Conservation (phyloP, 2,329 filamentous ascomycete genomes). For the Epichloe sylvatica region DNA sequence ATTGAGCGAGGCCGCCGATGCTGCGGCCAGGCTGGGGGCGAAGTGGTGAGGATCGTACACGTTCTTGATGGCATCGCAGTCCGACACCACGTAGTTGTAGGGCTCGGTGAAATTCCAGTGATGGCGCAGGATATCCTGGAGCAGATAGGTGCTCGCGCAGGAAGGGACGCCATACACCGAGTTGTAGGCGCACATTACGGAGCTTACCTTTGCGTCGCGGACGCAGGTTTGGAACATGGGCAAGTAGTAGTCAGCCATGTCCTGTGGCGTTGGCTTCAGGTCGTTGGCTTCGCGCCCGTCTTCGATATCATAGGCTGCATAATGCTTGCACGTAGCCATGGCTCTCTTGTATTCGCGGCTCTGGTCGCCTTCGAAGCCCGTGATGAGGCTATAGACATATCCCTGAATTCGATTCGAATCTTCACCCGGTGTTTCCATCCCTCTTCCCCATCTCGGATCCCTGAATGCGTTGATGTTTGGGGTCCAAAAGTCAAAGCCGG, state of each 20-base stretch:
- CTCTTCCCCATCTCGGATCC: constrained; percentile 49
- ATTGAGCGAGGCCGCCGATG: constrained; percentile 19
- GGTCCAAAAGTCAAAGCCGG: constrained; percentile 47
- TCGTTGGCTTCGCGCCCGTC: constrained; percentile 39
- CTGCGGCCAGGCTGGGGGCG: constrained; percentile 20
- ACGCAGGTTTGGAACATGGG: constrained; percentile 51
- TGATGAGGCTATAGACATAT: constrained; percentile 26
- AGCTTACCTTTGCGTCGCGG: constrained; percentile 40
- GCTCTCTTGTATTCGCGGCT: constrained; percentile 19
- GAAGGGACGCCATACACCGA: constrained; percentile 51
- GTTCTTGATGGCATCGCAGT: constrained; percentile 50
- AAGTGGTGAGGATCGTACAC: constrained; percentile 33
- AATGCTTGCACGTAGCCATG: constrained; percentile 47
- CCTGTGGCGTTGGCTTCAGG: constrained; percentile 42
- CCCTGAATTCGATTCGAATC: constrained; percentile 35
- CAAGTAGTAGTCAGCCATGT: constrained; percentile 54
- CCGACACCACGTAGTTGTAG: constrained; percentile 49
- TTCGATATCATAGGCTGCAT: constrained; percentile 43
- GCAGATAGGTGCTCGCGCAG: constrained; percentile 48
- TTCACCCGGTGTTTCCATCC: constrained; percentile 46
- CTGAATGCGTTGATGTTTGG: constrained; percentile 55
- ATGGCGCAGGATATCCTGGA: constrained; percentile 48
- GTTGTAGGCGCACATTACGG: constrained; percentile 51
- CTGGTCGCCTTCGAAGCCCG: constrained; percentile 26
- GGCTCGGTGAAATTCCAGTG: constrained; percentile 50